Evolutionary conservation across 768 basidiomycete species (phyloP).

Genomic region (Pleurotus citrinopileatus): DNA sequence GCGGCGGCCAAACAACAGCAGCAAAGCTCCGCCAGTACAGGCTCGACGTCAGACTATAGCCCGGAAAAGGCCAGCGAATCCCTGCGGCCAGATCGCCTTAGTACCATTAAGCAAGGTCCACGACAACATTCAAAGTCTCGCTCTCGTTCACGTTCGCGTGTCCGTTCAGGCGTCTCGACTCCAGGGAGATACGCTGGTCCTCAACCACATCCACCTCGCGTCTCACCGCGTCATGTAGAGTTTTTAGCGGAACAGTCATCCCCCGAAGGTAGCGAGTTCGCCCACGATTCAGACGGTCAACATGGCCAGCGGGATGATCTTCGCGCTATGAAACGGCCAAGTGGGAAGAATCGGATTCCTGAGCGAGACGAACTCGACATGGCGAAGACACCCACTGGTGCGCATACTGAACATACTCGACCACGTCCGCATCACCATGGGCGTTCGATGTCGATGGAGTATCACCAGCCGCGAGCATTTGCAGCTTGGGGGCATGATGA

Average conservation of each 20-base stretch:
- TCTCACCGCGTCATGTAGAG: slow-evolving; percentile 50
- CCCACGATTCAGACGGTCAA: slow-evolving; percentile 31
- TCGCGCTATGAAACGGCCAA: slow-evolving; percentile 26
- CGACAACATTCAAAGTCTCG: slow-evolving; percentile 38
- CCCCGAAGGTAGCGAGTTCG: slow-evolving; percentile 30
- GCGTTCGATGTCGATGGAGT: slow-evolving; percentile 37
- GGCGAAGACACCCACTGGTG: slow-evolving; percentile 57
- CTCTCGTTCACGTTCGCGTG: slow-evolving; percentile 39
- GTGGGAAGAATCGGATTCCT: slow-evolving; percentile 57
- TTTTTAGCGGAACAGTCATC: slow-evolving; percentile 32
- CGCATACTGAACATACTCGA: slow-evolving; percentile 27
- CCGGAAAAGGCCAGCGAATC: slow-evolving; percentile 27
- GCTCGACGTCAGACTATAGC: slow-evolving; percentile 20
- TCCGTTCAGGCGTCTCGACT: slow-evolving; percentile 60
- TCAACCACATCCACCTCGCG: slow-evolving; percentile 43
- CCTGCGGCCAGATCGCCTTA: slow-evolving; percentile 24
- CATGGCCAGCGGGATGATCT: slow-evolving; percentile 32
- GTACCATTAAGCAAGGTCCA: slow-evolving; percentile 18
- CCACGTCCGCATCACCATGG: slow-evolving; percentile 29
- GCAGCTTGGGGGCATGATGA: slow-evolving; percentile 90
- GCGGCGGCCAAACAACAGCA: slow-evolving; percentile 19
- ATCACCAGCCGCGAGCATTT: slow-evolving; percentile 54
- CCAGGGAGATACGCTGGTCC: slow-evolving; percentile 58
- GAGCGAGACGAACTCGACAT: slow-evolving; percentile 53
- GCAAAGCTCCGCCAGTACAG: slow-evolving; percentile 14